Evolutionary conservation across 1,284 basidiomycete species (phyloP), one percentile per base, ranked within the genome.

Genomic region (Lentinula novae-zelandiae): DNA sequence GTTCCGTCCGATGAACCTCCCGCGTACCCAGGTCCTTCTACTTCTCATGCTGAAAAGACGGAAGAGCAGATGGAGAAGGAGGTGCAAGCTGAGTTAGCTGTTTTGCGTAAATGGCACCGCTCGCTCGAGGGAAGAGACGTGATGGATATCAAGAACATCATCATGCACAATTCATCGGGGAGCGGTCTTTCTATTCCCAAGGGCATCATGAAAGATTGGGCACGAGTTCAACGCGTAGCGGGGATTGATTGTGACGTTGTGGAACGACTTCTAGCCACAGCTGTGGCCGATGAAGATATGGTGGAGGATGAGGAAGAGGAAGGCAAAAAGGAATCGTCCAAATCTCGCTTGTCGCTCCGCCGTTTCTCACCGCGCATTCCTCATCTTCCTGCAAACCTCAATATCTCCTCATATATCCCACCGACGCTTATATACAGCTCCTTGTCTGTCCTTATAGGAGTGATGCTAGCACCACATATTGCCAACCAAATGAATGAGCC

Each of bases 201-300:
- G 57, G 88, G 89, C 38, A 76, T 82, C 3, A 69, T 80, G 46
- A 84, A 86, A 66, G 87, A 89, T 64, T 92, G 91, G 87, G 82
- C 82, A 63, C 80, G 85, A 6, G 76, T 94, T 61, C 92, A 93
- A 72, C 82, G 83, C 39, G 88, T 91, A 68, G 78, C 92, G 1
- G 90, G 90, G 10, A 78, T 92, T 44, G 85, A 87, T 31, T 90
- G 92, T 66, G 68, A 76, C n/a, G 86, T 90, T 40, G 89, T 94
- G 65, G 90, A 93, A 71, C 83, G 86, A 69, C 76, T 87, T 60
- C 74, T 93, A 62, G 82, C 73, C 67, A 76, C 70, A 58, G 86
- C 85, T 5, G 70, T 72, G 15, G 78, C 75, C 64, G 75, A 36
- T 2, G 33, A 53, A 20, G 59, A 42, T 13, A 15, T 10, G 6